Evolutionary conservation across 2,329 filamentous ascomycete genomes (phyloP).

Genomic region (Microcera coccophila): DNA sequence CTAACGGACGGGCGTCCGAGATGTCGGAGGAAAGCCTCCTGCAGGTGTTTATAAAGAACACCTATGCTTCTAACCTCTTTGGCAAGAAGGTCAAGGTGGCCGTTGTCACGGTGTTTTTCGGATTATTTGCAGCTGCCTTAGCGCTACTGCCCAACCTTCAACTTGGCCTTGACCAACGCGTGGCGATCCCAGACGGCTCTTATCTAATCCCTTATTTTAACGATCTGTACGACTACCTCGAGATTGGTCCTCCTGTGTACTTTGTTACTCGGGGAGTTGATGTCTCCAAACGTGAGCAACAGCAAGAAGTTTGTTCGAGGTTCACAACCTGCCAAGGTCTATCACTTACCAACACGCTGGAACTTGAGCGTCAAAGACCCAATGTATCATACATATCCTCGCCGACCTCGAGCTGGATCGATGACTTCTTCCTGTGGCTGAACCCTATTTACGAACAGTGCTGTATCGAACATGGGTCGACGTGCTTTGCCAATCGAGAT

Average conservation of each 20-base stretch:
- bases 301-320: slow-evolving; percentile 83
- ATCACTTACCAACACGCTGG: slow-evolving; percentile 84
- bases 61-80: slow-evolving; percentile 79
- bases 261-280: slow-evolving; percentile 86
- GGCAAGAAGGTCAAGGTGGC: slow-evolving; percentile 73
- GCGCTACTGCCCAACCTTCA: slow-evolving; percentile 80
- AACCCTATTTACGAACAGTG: slow-evolving; percentile 72
- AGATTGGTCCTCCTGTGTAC: slow-evolving; percentile 89
- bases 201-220: slow-evolving; percentile 97
- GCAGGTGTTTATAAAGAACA: slow-evolving; percentile 84
- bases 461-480: slow-evolving; percentile 66
- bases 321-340: slow-evolving; percentile 84
- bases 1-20: slow-evolving; percentile 60
- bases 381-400: slow-evolving; percentile 84
- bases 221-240: slow-evolving; percentile 89
- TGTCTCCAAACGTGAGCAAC: slow-evolving; percentile 67
- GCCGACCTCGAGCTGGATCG: slow-evolving; percentile 90
- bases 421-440: slow-evolving; percentile 96
- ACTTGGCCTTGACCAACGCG: slow-evolving; percentile 88
- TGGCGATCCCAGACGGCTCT: slow-evolving; percentile 88
- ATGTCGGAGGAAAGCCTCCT: slow-evolving; percentile 78
- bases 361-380: slow-evolving; percentile 87
- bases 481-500: slow-evolving; percentile 74
- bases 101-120: slow-evolving; percentile 78
- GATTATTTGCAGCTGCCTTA: slow-evolving; percentile 78